Base-by-base conservation (phyloP, 2,329 filamentous ascomycete genomes). In the Xylariomycetidae sp. region DNA sequence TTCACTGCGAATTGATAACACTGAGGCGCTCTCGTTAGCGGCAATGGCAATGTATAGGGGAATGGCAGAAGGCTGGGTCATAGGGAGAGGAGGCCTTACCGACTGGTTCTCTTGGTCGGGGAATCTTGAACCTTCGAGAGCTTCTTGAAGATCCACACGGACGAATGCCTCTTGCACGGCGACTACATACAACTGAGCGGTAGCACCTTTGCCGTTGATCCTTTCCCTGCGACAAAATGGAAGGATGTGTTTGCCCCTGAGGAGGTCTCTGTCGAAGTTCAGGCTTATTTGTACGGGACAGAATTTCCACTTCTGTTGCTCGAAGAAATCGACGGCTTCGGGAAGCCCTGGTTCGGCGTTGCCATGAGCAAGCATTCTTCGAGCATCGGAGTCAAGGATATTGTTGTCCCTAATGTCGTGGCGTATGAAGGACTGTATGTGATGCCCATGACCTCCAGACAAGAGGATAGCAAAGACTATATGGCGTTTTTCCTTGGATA, bases 1-100 rank as follows among this genome's bases (percentile, higher is more conserved):
- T 43, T 44, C 14, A 44, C 19, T 5, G 41, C 38, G 16, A 44
- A 44, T 25, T 31, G 30, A 29, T 44, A 44, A 34, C 41, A 44
- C 41, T 44, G 17, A 12, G 19, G 6, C 5, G 8, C 7, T 12
- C 25, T 27, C 14, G 25, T 27, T 27, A 27, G 25, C 10, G 14
- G 25, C 25, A 27, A 27, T 27, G 9, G 7, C 9, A 27, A 27
- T 27, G 25, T 23, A 23, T 23, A 27, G 25, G 14, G 25, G 14
- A 8, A 27, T 27, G 25, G 10, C n/a, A 19, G 31, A 27, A 33
- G 19, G 18, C 5, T 22, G 16, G 17, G 12, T 15, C 13, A n/a
- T 10, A 6, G n/a, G 9, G 12, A 3, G 20, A 23, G 20, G 20
- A 23, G 20, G 20, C 35, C 36, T 34, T 20, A 44, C 41, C 8